Conservation (phyloP, 345 rosid genomes). For the Physaria fendleri region DNA sequence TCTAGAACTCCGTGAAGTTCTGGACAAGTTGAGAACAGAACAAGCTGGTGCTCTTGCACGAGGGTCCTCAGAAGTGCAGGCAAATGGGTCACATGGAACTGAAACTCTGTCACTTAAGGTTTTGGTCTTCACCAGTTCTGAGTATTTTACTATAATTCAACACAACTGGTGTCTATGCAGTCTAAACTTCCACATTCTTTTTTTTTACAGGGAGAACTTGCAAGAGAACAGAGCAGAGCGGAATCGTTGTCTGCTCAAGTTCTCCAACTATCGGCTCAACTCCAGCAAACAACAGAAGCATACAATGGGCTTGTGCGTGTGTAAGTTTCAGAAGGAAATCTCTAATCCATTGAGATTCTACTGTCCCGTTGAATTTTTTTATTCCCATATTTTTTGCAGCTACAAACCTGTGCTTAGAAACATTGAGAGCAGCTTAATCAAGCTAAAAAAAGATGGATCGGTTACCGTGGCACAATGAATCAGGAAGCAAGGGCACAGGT, state of each 20-base stretch:
- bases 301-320: constrained; percentile 63
- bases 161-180: not conserved
- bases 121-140: not conserved
- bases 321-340: constrained; percentile 36
- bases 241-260: constrained; percentile 82
- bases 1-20: constrained; percentile 65
- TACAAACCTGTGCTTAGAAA: constrained; percentile 80
- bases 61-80: constrained; percentile 24
- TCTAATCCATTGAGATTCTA: not conserved
- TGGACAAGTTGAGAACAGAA: constrained; percentile 69
- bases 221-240: constrained; percentile 76
- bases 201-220: constrained; percentile 55
- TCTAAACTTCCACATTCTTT: not conserved
- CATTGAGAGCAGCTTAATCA: constrained; percentile 75
- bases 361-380: not conserved
- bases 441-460: constrained; percentile 76
- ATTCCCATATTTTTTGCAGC: constrained; percentile 35
- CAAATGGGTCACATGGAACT: constrained; percentile 30
- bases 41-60: constrained; percentile 35
- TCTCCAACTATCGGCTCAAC: constrained; percentile 56
- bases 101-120: constrained; percentile 76
- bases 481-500: not conserved
- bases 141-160: not conserved
- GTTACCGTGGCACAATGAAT: constrained; percentile 34
- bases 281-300: constrained; percentile 53